Evolutionary conservation across 2,329 filamentous ascomycete genomes (phyloP).

Genomic region (Alternaria panax): DNA sequence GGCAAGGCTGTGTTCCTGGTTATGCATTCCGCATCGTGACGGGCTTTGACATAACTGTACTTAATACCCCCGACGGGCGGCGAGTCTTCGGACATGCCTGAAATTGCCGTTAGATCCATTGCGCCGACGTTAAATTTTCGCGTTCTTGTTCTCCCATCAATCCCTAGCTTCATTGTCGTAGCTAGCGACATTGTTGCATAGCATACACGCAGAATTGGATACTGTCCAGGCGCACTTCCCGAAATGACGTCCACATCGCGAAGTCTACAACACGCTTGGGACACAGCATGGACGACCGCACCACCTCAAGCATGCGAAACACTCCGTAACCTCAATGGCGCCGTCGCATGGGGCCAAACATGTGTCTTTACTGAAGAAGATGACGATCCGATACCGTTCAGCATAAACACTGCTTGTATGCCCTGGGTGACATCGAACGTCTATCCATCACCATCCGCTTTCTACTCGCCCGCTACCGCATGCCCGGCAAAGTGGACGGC

Average conservation of each 20-base stretch:
- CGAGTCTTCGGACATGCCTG: not conserved
- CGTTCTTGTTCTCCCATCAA: not conserved
- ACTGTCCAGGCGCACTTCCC: not conserved
- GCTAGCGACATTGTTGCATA: not conserved
- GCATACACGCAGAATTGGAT: not conserved
- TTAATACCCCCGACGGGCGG: not conserved
- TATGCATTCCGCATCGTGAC: not conserved
- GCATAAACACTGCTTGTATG: slow-evolving; percentile 67
- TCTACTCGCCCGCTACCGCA: slow-evolving; percentile 35
- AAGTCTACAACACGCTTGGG: slow-evolving; percentile 26
- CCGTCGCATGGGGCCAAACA: slow-evolving; percentile 75
- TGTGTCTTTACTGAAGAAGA: slow-evolving; percentile 82
- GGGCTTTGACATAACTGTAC: slow-evolving; percentile 6
- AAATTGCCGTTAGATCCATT: not conserved
- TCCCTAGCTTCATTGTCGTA: not conserved
- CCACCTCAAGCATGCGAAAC: slow-evolving; percentile 29
- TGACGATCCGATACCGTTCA: slow-evolving; percentile 73
- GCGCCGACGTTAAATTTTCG: not conserved
- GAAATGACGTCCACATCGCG: slow-evolving; percentile 25
- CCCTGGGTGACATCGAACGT: slow-evolving; percentile 30
- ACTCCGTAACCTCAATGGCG: slow-evolving; percentile 20
- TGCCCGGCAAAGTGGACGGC: slow-evolving; percentile 30
- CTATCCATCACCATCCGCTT: slow-evolving; percentile 17
- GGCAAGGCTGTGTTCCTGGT: slow-evolving; percentile 19
- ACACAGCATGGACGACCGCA: slow-evolving; percentile 21